Percentiles rank a stretch among this genome's conserved stretches.
Evolutionary conservation across 139 green algal genomes (phyloP).

Genomic region (Coelastrella sp.): DNA sequence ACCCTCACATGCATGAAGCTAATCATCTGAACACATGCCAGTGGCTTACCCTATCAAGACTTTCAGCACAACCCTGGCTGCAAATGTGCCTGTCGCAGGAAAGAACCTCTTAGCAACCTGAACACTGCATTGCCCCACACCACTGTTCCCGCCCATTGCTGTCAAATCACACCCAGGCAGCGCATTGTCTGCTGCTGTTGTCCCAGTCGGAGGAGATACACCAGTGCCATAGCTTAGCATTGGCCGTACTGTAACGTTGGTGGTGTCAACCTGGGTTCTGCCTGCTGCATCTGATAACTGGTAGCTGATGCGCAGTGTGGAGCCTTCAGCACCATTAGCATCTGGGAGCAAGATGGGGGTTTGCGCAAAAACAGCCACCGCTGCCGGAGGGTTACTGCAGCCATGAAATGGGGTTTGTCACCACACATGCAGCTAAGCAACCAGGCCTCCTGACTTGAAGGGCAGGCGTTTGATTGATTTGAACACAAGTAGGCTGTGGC

Average conservation of each 20-base stretch:
- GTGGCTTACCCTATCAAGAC: conserved; percentile 49
- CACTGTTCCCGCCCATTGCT: conserved; percentile 2
- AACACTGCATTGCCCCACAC: conserved; percentile 45
- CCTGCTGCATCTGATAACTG: conserved; percentile 51
- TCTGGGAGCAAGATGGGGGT: conserved; percentile 51
- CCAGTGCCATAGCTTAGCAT: background rate
- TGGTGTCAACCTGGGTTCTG: conserved; percentile 42
- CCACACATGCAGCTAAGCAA: too few relatives aligned
- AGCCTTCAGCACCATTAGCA: conserved; percentile 31
- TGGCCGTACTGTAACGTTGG: conserved; percentile 37
- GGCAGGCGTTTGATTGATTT: too few relatives aligned
- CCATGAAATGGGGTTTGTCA: background rate
- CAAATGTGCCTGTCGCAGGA: conserved; percentile 1
- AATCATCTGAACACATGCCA: background rate
- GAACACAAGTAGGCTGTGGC: too few relatives aligned
- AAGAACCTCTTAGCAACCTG: conserved; percentile 42
- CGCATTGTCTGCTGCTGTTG: background rate
- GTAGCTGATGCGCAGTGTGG: conserved; percentile 43
- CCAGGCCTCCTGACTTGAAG: too few relatives aligned
- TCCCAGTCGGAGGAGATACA: background rate
- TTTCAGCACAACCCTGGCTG: conserved; percentile 10
- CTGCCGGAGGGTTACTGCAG: conserved; percentile 31
- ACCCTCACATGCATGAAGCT: too few relatives aligned
- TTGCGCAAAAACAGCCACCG: conserved; percentile 39
- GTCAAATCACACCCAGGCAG: conserved; percentile 5